Evolutionary conservation across 2,329 filamentous ascomycete genomes (phyloP).

Genomic region (Exophiala sp.): DNA sequence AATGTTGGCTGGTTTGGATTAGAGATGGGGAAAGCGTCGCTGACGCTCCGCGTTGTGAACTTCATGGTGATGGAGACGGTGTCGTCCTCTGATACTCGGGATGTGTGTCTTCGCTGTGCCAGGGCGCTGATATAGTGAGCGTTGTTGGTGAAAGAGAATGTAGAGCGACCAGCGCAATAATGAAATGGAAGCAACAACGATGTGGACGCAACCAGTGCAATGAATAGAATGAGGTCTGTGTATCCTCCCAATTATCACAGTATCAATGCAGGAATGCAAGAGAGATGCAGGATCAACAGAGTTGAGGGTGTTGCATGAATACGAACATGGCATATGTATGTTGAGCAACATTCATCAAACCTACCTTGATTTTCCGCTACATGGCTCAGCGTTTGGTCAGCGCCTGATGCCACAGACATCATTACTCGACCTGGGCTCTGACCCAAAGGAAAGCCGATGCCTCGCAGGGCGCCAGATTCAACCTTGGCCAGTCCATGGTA

Average conservation of each 20-base stretch:
- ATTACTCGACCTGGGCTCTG: conserved; percentile 4
- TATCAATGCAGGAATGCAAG: neutral
- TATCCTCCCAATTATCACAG: no score
- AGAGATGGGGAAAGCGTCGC: conserved; percentile 19
- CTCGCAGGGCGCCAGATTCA: conserved; percentile 1
- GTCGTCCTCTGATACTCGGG: neutral
- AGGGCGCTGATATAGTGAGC: neutral
- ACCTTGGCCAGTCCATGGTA: conserved; percentile 13
- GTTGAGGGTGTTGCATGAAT: neutral
- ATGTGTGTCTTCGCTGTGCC: neutral
- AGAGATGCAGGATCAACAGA: neutral
- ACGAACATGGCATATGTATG: conserved; percentile 10
- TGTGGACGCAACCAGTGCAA: no score
- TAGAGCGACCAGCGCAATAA: conserved; percentile 16
- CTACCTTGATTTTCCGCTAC: conserved; percentile 1
- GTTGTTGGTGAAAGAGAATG: neutral
- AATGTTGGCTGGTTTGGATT: conserved; percentile 1
- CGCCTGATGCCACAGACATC: conserved; percentile 22
- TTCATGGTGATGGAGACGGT: conserved; percentile 7
- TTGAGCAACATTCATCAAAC: neutral
- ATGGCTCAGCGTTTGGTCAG: conserved; percentile 12
- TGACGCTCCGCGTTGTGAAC: conserved; percentile 14
- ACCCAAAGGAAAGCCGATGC: neutral
- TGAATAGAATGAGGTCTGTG: no score
- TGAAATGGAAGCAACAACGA: neutral